phyloP scores from a whole-genome alignment of 495 filamentous ascomycete genomes.

The Durotheca rogersii region DNA sequence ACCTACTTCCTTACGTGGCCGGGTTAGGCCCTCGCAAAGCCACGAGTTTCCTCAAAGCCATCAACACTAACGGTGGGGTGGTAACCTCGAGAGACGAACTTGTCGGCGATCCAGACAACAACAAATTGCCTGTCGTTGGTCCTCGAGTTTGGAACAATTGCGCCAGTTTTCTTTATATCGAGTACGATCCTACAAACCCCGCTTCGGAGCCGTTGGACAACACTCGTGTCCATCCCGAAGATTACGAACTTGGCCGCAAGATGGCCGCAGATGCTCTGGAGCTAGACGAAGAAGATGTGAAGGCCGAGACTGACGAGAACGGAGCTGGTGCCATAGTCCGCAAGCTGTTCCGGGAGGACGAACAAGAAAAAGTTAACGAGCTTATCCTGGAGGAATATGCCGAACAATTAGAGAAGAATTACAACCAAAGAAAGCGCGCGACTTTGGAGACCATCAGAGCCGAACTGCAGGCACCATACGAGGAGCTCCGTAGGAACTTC shows the following conservation, averaged over 20 bases:
- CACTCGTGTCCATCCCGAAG: slow-evolving; percentile 94
- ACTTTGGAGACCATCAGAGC: slow-evolving; percentile 95
- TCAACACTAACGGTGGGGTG: slow-evolving; percentile 82
- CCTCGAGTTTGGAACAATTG: slow-evolving; percentile 93
- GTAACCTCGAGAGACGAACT: slow-evolving; percentile 81
- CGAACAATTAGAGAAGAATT: slow-evolving; percentile 88
- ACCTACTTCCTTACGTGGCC: slow-evolving; percentile 86
- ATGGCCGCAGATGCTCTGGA: slow-evolving; percentile 97
- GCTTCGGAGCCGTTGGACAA: slow-evolving; percentile 91
- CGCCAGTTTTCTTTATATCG: slow-evolving; percentile 88
- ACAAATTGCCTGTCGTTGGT: slow-evolving; percentile 75
- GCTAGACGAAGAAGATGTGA: slow-evolving; percentile 95
- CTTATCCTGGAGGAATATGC: slow-evolving; percentile 95
- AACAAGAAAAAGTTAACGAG: slow-evolving; percentile 93
- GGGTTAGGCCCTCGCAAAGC: slow-evolving; percentile 94
- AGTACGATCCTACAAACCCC: slow-evolving; percentile 75
- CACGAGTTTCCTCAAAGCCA: slow-evolving; percentile 79
- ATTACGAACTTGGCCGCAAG: slow-evolving; percentile 95
- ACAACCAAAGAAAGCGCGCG: slow-evolving; percentile 90
- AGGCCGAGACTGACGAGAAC: slow-evolving; percentile 85
- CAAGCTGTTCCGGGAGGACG: slow-evolving; percentile 85
- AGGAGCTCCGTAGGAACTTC: slow-evolving; percentile 86
- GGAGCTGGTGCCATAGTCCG: slow-evolving; percentile 87
- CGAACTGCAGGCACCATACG: slow-evolving; percentile 87
- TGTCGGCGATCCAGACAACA: slow-evolving; percentile 77